These are phyloP conservation scores for Fusarium illudens DNA, from an alignment of 2,329 filamentous ascomycete species.

Conservation along the genomic window DNA sequence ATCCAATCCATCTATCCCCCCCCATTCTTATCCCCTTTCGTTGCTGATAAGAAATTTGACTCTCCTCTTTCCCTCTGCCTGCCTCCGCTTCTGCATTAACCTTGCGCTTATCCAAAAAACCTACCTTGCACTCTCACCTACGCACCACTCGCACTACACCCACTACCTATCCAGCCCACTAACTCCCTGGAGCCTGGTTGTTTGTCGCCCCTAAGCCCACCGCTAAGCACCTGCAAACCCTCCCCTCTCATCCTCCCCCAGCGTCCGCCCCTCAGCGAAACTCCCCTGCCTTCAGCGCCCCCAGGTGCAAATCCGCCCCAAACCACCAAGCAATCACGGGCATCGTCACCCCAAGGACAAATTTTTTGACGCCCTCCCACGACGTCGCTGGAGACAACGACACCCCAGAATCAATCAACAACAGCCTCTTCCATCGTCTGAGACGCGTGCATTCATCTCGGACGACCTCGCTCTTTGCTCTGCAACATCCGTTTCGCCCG, in stretches of 20 bases:
- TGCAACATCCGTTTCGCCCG: conserved; percentile 64
- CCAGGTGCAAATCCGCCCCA: conserved; percentile 28
- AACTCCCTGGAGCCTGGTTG: conserved; percentile 25
- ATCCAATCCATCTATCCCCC: conserved; percentile 43
- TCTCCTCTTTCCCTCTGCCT: conserved; percentile 17
- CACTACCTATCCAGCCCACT: conserved; percentile 18
- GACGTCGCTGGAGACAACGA: conserved; percentile 43
- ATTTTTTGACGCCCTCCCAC: conserved; percentile 46
- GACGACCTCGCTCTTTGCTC: conserved; percentile 31
- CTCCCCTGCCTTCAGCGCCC: conserved; percentile 37
- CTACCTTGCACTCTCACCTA: background rate
- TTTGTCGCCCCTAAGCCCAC: conserved; percentile 24
- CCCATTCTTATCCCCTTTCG: conserved; percentile 12
- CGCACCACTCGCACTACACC: conserved; percentile 19
- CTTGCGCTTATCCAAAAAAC: conserved; percentile 32
- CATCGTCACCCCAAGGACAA: conserved; percentile 40
- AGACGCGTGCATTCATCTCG: conserved; percentile 43
- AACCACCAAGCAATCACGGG: conserved; percentile 33
- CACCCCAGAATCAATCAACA: conserved; percentile 46
- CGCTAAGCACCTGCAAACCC: conserved; percentile 18
- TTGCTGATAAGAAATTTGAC: conserved; percentile 22
- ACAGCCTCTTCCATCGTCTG: conserved; percentile 45
- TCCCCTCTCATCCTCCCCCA: conserved; percentile 23
- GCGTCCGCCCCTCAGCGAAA: conserved; percentile 30
- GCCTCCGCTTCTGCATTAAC: conserved; percentile 16